A percentile compares a stretch with the other conserved stretches of the same genome.
Conservation (phyloP, 768 basidiomycete genomes). For the Fibroporia radiculosa region DNA sequence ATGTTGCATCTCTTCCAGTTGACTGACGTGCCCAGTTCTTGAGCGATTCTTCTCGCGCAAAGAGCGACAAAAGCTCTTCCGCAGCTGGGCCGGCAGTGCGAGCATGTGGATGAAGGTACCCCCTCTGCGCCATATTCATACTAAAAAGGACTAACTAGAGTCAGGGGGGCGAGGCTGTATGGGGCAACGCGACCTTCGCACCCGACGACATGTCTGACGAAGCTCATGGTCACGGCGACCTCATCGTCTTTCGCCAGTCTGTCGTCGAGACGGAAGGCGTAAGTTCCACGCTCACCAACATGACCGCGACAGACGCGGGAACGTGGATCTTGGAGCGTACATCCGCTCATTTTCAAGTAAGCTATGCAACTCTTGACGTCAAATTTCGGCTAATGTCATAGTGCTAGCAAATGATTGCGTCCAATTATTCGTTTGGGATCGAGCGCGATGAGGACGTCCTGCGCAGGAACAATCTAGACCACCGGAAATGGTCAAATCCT, state of each 20-base stretch:
- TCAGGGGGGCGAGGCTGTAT: constrained; percentile 75
- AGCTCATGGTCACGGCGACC: constrained; percentile 66
- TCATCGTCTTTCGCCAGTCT: constrained; percentile 67
- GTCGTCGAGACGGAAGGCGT: constrained; percentile 8
- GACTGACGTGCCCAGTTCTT: constrained; percentile 46
- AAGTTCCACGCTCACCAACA: constrained; percentile 37
- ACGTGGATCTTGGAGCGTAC: constrained; percentile 80
- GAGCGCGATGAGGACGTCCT: constrained; percentile 66
- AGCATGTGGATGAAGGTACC: constrained; percentile 91
- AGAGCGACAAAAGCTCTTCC: constrained; percentile 84
- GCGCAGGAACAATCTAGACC: constrained; percentile 61
- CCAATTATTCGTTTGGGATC: constrained; percentile 86
- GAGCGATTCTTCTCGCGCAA: constrained; percentile 86
- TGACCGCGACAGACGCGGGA: constrained; percentile 72
- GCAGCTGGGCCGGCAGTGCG: constrained; percentile 92
- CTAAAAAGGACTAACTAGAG: background rate
- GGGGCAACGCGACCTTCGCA: constrained; percentile 71
- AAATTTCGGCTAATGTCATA: background rate
- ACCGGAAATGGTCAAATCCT: constrained; percentile 89
- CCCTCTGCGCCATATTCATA: background rate
- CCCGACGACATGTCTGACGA: constrained; percentile 64
- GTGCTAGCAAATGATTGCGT: constrained; percentile 67
- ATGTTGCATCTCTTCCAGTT: background rate
- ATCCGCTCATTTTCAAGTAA: constrained; percentile 71
- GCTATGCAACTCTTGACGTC: constrained; percentile 7